phyloP scores from a whole-genome alignment of 176 grass and related monocot genomes.

The Zea mays region DNA sequence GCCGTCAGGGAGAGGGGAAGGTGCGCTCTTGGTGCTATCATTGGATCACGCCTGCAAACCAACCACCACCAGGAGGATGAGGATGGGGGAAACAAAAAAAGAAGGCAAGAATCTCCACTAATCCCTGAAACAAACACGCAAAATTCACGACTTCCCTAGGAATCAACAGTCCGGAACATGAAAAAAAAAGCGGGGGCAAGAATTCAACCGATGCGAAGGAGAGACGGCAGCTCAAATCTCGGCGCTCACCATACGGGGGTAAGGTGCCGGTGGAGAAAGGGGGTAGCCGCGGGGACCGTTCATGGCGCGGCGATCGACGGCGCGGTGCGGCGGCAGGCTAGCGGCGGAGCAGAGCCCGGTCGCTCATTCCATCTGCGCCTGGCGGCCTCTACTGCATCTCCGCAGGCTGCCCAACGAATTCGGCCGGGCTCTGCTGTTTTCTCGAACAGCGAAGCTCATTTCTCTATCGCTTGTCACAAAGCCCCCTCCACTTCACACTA shows the following conservation, averaged over 20 bases:
- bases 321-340: constrained; percentile 28
- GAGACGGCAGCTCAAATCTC: not conserved
- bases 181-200: not conserved
- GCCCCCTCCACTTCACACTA: not conserved
- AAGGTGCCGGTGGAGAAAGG: constrained; percentile 26
- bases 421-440: constrained; percentile 22
- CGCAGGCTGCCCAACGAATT: constrained; percentile 38
- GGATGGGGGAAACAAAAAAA: not conserved
- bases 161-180: not conserved
- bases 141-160: not conserved
- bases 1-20: constrained; percentile 65
- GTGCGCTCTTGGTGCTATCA: constrained; percentile 41
- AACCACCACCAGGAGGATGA: not conserved
- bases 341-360: constrained; percentile 40
- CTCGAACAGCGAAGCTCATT: not conserved
- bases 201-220: constrained; percentile 22
- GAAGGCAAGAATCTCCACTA: not conserved
- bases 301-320: constrained; percentile 26
- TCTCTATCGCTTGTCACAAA: not conserved
- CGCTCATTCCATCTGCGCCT: constrained; percentile 38
- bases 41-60: constrained; percentile 61
- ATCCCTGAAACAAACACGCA: not conserved
- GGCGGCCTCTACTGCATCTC: constrained; percentile 38
- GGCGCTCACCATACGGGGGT: constrained; percentile 46
- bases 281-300: constrained; percentile 20